phyloP scores from a whole-genome alignment of 805 yeast genomes.

The Metschnikowia lachancei region DNA sequence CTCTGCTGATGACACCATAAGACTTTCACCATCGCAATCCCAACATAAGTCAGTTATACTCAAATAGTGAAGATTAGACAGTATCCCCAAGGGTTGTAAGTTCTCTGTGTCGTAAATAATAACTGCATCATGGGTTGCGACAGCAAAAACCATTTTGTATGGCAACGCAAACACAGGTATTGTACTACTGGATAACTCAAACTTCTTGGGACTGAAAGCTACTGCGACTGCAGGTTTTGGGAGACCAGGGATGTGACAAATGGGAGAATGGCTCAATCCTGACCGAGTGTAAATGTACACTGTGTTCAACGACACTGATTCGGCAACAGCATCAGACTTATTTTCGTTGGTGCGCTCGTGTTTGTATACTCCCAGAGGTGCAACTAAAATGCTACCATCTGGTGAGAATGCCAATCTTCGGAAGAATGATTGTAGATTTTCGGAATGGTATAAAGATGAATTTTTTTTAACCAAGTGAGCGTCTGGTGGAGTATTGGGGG shows the following conservation, averaged over 20 bases:
- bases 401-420: conserved; percentile 84
- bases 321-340: conserved; percentile 8
- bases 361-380: conserved; percentile 67
- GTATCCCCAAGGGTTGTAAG: conserved; percentile 64
- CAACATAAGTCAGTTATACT: conserved; percentile 85
- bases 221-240: conserved; percentile 82
- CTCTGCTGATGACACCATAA: conserved; percentile 82
- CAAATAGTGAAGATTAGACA: conserved; percentile 81
- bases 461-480: background rate
- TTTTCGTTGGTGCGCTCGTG: conserved; percentile 10
- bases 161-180: conserved; percentile 53
- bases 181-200: conserved; percentile 21
- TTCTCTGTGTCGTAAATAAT: conserved; percentile 77
- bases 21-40: conserved; percentile 69
- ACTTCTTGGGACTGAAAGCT: conserved; percentile 68
- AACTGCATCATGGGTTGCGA: conserved; percentile 88
- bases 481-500: conserved; percentile 8
- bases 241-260: conserved; percentile 75
- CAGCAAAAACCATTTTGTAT: conserved; percentile 83
- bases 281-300: conserved; percentile 77
- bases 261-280: conserved; percentile 66
- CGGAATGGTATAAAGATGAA: conserved; percentile 67
- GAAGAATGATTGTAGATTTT: conserved; percentile 86
- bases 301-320: conserved; percentile 47
- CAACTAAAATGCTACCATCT: conserved; percentile 76